These are phyloP conservation scores for Puccinia polysora DNA, from an alignment of 1,284 basidiomycete genomes.

Conservation along the genomic window DNA sequence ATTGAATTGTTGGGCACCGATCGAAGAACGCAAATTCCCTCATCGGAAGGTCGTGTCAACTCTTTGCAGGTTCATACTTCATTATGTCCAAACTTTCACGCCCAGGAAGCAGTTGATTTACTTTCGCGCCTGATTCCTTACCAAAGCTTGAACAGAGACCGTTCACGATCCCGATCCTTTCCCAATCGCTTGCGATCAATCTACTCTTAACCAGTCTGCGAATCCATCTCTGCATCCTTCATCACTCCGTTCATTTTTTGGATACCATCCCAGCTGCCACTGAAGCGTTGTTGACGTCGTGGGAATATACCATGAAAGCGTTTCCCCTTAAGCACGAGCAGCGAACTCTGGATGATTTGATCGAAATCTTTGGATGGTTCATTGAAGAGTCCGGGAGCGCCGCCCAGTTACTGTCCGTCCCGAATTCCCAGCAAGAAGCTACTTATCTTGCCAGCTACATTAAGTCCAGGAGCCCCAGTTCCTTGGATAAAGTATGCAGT, in stretches of 20 bases:
- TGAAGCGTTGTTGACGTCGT: slow-evolving; percentile 29
- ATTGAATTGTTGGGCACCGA: slow-evolving; percentile 33
- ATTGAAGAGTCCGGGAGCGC: slow-evolving; percentile 12
- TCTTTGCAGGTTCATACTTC: slow-evolving; percentile 6
- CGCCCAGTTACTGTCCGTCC: background rate
- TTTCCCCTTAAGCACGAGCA: slow-evolving; percentile 33
- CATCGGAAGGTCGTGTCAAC: slow-evolving; percentile 2
- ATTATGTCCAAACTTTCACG: background rate
- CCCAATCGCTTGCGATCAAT: slow-evolving; percentile 21
- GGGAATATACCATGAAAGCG: slow-evolving; percentile 29
- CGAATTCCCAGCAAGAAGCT: background rate
- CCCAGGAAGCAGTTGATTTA: background rate
- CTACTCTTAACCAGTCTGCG: slow-evolving; percentile 28
- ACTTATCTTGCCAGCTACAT: slow-evolving; percentile 19
- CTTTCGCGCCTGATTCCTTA: background rate
- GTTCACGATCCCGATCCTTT: slow-evolving; percentile 39
- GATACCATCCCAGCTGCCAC: slow-evolving; percentile 34
- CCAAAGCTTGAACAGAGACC: slow-evolving; percentile 39
- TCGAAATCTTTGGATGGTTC: slow-evolving; percentile 26
- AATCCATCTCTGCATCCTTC: slow-evolving; percentile 27
- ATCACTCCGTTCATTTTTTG: slow-evolving; percentile 34
- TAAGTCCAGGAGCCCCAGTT: slow-evolving; percentile 18
- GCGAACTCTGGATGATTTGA: slow-evolving; percentile 17
- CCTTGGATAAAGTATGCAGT: slow-evolving; percentile 38
- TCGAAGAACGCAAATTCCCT: slow-evolving; percentile 40